Conservation (phyloP, 441 rosid species). For the Pelargonium citronellum region DNA sequence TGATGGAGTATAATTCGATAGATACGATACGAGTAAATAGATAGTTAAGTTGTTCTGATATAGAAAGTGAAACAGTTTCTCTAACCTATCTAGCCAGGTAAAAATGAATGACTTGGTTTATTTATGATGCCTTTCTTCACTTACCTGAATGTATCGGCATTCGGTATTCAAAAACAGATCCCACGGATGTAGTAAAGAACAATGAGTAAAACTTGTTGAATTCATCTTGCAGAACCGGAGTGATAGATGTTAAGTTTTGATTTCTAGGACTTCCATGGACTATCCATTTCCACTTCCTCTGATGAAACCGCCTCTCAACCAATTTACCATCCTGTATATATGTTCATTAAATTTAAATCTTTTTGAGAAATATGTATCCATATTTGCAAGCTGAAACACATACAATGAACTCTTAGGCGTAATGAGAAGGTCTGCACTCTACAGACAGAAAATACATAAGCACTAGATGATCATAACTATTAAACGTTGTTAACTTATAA, state of each 20-base stretch:
- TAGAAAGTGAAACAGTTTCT: no score
- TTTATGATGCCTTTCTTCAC: neutral
- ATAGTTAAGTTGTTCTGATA: no score
- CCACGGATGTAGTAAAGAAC: slow-evolving; percentile 46
- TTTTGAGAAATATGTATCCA: no score
- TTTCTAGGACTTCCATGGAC: slow-evolving; percentile 50
- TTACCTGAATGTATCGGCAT: slow-evolving; percentile 41
- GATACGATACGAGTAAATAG: no score
- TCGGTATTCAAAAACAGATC: slow-evolving; percentile 45
- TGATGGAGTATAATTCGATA: no score
- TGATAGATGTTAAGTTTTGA: slow-evolving; percentile 47
- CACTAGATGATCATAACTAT: neutral
- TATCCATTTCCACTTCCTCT: slow-evolving; percentile 71
- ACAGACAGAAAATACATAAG: neutral
- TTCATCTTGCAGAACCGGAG: slow-evolving; percentile 46
- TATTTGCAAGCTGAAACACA: neutral
- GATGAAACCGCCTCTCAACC: slow-evolving; percentile 47
- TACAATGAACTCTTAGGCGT: neutral
- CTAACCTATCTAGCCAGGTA: no score
- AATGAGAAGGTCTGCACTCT: no score
- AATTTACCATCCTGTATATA: slow-evolving; percentile 43
- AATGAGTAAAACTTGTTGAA: slow-evolving; percentile 32
- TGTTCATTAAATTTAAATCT: neutral
- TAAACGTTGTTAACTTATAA: no score
- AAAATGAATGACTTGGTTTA: neutral